phyloP scores from a whole-genome alignment of 2,329 filamentous ascomycete species.

The Stemphylium lycopersici region DNA sequence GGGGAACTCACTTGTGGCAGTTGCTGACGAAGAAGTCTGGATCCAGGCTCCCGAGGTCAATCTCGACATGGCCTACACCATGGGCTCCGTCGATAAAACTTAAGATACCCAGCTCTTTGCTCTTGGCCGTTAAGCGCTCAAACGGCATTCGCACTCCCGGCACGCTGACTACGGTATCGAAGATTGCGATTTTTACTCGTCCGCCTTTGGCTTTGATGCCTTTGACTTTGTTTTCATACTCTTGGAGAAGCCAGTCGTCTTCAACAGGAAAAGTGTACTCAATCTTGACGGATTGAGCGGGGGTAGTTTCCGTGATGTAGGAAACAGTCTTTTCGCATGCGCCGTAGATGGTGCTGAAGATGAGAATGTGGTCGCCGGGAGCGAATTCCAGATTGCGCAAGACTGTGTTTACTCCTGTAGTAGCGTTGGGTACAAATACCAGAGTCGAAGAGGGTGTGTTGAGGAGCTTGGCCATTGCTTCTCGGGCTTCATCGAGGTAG shows the following conservation, averaged over 20 bases:
- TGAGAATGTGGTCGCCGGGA: slow-evolving; percentile 75
- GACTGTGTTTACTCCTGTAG: slow-evolving; percentile 76
- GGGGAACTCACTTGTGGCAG: slow-evolving; percentile 52
- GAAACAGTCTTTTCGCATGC: slow-evolving; percentile 76
- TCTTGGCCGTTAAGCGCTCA: slow-evolving; percentile 68
- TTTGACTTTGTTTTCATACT: slow-evolving; percentile 66
- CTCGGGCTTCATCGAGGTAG: slow-evolving; percentile 68
- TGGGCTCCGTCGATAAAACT: slow-evolving; percentile 86
- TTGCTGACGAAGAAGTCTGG: slow-evolving; percentile 90
- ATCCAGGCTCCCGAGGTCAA: slow-evolving; percentile 70
- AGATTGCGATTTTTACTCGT: slow-evolving; percentile 70
- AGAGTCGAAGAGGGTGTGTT: slow-evolving; percentile 69
- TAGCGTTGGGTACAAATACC: slow-evolving; percentile 84
- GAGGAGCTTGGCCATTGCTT: slow-evolving; percentile 65
- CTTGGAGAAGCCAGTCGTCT: slow-evolving; percentile 68
- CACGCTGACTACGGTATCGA: slow-evolving; percentile 79
- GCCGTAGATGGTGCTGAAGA: slow-evolving; percentile 80
- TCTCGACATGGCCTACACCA: slow-evolving; percentile 75
- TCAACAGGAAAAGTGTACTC: slow-evolving; percentile 70
- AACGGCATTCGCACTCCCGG: slow-evolving; percentile 84
- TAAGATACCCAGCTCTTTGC: slow-evolving; percentile 69
- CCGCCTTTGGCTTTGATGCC: slow-evolving; percentile 62
- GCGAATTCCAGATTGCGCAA: slow-evolving; percentile 75
- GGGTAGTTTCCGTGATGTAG: slow-evolving; percentile 72
- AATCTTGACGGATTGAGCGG: slow-evolving; percentile 61